phyloP scores from a whole-genome alignment of 495 filamentous ascomycete genomes.

The Aspergillus homomorphus region DNA sequence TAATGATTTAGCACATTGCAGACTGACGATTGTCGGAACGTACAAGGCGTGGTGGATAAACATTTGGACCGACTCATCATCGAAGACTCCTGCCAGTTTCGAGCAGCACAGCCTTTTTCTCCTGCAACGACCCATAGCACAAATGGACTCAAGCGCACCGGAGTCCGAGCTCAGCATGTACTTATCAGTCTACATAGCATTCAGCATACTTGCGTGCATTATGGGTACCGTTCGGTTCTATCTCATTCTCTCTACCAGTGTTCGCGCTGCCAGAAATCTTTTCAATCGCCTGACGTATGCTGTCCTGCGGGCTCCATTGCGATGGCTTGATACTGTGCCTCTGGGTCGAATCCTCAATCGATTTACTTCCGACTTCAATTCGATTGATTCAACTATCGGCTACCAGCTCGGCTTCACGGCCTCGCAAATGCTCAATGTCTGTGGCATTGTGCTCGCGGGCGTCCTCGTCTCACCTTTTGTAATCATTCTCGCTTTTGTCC shows the following conservation, averaged over 20 bases:
- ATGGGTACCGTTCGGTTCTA: background rate
- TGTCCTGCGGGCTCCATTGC: slow-evolving; percentile 65
- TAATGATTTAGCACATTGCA: no score
- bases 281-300: slow-evolving; percentile 62
- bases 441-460: slow-evolving; percentile 32
- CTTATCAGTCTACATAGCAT: background rate
- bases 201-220: background rate
- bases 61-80: background rate
- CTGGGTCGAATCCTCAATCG: slow-evolving; percentile 75
- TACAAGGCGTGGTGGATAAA: background rate
- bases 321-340: slow-evolving; percentile 81
- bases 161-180: background rate
- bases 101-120: background rate
- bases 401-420: slow-evolving; percentile 19
- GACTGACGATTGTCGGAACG: no score
- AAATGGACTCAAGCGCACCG: background rate
- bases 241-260: background rate
- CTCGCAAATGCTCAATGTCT: slow-evolving; percentile 15
- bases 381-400: slow-evolving; percentile 64
- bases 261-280: slow-evolving; percentile 61
- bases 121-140: background rate
- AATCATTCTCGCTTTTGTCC: slow-evolving; percentile 14
- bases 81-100: background rate
- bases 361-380: slow-evolving; percentile 74
- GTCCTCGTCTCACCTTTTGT: slow-evolving; percentile 33